Conservation (phyloP, 208 protist species). For the Wallacemonas sp. region DNA sequence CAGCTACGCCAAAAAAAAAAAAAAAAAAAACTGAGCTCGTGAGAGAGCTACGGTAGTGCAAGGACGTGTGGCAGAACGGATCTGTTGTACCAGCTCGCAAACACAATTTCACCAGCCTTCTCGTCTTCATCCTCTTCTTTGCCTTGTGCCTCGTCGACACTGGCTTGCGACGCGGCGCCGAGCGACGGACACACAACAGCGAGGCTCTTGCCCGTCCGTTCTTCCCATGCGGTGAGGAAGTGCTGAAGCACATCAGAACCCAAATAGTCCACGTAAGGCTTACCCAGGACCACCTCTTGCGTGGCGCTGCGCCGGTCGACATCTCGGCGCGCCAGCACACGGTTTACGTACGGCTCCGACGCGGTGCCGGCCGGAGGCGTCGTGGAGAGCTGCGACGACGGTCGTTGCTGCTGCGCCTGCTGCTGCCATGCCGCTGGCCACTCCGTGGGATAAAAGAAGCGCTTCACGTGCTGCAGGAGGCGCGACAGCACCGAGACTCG, state of each 20-base stretch:
- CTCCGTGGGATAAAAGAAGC: slow-evolving; percentile 54
- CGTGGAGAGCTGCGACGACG: neutral
- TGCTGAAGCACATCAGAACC: slow-evolving; percentile 41
- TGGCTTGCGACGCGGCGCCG: slow-evolving; percentile 14
- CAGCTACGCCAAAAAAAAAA: too few relatives aligned
- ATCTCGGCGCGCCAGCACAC: slow-evolving; percentile 39
- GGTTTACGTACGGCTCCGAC: slow-evolving; percentile 22
- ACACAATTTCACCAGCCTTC: neutral
- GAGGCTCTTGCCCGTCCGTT: neutral
- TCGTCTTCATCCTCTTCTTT: slow-evolving; percentile 14
- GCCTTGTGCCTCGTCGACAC: slow-evolving; percentile 4
- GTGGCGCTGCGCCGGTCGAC: slow-evolving; percentile 47
- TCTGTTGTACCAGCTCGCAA: slow-evolving; percentile 34
- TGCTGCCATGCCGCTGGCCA: slow-evolving; percentile 35
- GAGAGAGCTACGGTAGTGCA: neutral
- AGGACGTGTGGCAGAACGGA: slow-evolving; percentile 34
- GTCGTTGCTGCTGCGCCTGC: neutral
- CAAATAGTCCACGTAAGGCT: slow-evolving; percentile 63
- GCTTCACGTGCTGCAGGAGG: slow-evolving; percentile 51
- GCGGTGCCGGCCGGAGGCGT: neutral
- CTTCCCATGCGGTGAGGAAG: slow-evolving; percentile 34
- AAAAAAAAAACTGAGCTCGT: too few relatives aligned
- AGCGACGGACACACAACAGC: slow-evolving; percentile 9
- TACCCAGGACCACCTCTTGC: slow-evolving; percentile 54
- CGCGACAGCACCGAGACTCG: slow-evolving; percentile 63